Evolutionary conservation across 768 basidiomycete genomes (phyloP).

Genomic region (Rhizopogon vinicolor): DNA sequence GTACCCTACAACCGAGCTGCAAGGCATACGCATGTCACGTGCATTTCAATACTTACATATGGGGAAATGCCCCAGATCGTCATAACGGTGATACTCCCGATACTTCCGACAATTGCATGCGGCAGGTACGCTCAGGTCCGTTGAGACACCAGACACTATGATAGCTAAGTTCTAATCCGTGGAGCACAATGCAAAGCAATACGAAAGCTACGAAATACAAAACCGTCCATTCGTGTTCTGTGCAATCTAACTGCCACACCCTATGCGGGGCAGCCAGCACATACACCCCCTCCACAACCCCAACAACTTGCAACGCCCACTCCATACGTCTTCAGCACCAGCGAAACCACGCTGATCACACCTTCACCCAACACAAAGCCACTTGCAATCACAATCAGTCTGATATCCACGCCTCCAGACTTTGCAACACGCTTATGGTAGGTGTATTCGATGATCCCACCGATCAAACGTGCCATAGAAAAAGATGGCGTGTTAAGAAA

Average conservation of each 20-base stretch:
- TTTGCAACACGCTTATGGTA: constrained; percentile 53
- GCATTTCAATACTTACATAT: not conserved
- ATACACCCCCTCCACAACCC: constrained; percentile 78
- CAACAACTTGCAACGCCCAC: constrained; percentile 77
- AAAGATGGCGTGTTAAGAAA: constrained; percentile 96
- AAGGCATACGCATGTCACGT: not conserved
- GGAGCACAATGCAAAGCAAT: not conserved
- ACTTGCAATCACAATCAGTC: constrained; percentile 83
- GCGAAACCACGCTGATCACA: constrained; percentile 75
- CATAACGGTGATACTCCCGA: not conserved
- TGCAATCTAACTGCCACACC: not conserved
- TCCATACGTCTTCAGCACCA: constrained; percentile 71
- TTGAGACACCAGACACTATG: no score
- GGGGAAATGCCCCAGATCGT: not conserved
- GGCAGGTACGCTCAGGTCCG: no score
- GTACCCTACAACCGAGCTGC: not conserved
- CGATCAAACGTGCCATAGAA: constrained; percentile 85
- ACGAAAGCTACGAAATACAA: not conserved
- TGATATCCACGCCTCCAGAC: constrained; percentile 53
- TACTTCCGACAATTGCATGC: not conserved
- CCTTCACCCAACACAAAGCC: constrained; percentile 97
- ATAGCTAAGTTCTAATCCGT: no score
- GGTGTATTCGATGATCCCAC: constrained; percentile 75
- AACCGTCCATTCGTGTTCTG: no score
- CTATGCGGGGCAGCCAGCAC: constrained; percentile 58